Percentiles rank a stretch among this genome's conserved stretches.
These are phyloP conservation scores for Aurinia saxatilis DNA, from an alignment of 345 rosid species.

Conservation along the genomic window DNA sequence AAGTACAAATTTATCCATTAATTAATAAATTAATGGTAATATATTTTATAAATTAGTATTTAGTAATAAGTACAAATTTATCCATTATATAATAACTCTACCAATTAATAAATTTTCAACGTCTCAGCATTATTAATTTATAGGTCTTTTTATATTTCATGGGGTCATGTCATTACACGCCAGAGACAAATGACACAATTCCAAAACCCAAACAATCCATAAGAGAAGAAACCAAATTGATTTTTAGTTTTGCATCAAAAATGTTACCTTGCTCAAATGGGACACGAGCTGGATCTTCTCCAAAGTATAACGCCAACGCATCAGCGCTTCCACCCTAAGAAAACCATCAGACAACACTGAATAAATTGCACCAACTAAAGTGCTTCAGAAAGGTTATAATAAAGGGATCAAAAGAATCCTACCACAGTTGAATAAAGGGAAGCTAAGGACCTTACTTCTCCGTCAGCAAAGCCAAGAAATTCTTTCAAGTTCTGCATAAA, in stretches of 20 bases:
- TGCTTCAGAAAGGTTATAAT: slow-evolving; percentile 5
- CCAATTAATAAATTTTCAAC: too few relatives aligned
- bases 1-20: too few relatives aligned
- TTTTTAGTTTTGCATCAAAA: neutral
- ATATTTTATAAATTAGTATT: too few relatives aligned
- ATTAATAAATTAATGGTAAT: too few relatives aligned
- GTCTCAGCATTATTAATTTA: too few relatives aligned
- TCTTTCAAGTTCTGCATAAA: slow-evolving; percentile 58
- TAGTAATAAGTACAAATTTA: too few relatives aligned
- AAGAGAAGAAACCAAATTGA: neutral
- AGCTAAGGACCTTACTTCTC: slow-evolving; percentile 65
- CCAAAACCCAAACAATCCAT: neutral
- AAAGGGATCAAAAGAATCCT: slow-evolving; percentile 18
- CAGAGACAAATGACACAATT: neutral
- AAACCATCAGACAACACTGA: slow-evolving; percentile 1
- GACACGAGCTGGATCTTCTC: slow-evolving; percentile 87
- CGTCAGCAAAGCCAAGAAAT: slow-evolving; percentile 66
- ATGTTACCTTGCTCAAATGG: slow-evolving; percentile 79
- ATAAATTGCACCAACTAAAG: neutral
- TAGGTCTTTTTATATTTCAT: too few relatives aligned
- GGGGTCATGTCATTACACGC: neutral
- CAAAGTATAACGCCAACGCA: slow-evolving; percentile 73
- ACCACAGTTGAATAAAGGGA: slow-evolving; percentile 68
- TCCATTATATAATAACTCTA: too few relatives aligned
- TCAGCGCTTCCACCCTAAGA: slow-evolving; percentile 79